These are phyloP conservation scores for Monosporascus sp. DNA, from an alignment of 2,329 filamentous ascomycete genomes.

Conservation along the genomic window DNA sequence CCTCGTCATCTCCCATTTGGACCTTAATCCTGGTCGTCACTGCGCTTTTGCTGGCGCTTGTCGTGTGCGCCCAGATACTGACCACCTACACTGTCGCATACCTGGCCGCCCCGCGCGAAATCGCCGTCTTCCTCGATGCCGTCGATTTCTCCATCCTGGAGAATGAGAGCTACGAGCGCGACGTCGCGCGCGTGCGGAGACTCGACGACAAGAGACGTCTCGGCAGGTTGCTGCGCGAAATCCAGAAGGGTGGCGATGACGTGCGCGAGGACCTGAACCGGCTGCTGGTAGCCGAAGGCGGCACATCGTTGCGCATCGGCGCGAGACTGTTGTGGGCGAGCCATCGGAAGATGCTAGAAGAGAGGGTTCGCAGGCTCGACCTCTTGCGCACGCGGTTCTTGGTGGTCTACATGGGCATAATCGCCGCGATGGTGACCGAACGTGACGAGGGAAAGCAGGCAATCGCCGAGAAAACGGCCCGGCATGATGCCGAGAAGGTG, in stretches of 20 bases:
- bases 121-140: slow-evolving; percentile 52
- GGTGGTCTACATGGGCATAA: slow-evolving; percentile 58
- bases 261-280: slow-evolving; percentile 54
- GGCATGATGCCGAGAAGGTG: not conserved
- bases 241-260: slow-evolving; percentile 55
- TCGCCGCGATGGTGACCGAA: slow-evolving; percentile 34
- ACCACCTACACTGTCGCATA: slow-evolving; percentile 52
- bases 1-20: slow-evolving; percentile 46
- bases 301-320: slow-evolving; percentile 38
- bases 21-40: slow-evolving; percentile 53
- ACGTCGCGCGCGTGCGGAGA: slow-evolving; percentile 51
- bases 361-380: slow-evolving; percentile 54
- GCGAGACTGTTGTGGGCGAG: slow-evolving; percentile 55
- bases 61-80: slow-evolving; percentile 48
- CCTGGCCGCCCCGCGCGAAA: slow-evolving; percentile 51
- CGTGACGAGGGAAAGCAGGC: slow-evolving; percentile 26
- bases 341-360: slow-evolving; percentile 49
- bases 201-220: slow-evolving; percentile 60
- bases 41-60: slow-evolving; percentile 50
- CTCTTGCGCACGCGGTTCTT: slow-evolving; percentile 60
- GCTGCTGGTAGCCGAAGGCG: slow-evolving; percentile 42
- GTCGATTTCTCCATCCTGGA: slow-evolving; percentile 59
- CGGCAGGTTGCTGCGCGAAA: slow-evolving; percentile 53
- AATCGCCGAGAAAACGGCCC: slow-evolving; percentile 25
- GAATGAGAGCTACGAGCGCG: slow-evolving; percentile 59